phyloP scores from a whole-genome alignment of 2,329 filamentous ascomycete genomes.

The Colletotrichum coccodes region DNA sequence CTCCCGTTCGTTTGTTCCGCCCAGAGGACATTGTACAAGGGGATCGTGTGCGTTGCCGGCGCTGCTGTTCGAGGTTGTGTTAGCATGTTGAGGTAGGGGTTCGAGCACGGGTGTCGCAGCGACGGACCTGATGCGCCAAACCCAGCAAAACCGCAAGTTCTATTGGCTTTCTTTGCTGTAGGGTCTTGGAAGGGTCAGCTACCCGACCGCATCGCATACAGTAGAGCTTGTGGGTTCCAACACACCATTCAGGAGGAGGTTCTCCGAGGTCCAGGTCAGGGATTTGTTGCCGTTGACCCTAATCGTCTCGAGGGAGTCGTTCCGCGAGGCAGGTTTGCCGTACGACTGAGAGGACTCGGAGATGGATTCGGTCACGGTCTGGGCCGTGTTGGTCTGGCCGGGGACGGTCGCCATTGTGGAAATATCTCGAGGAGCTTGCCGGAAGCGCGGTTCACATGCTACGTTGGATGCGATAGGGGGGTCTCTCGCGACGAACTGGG shows the following conservation, averaged over 20 bases:
- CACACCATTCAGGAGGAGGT: constrained; percentile 48
- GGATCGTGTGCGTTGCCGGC: constrained; percentile 57
- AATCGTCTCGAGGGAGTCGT: constrained; percentile 22
- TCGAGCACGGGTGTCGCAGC: not conserved
- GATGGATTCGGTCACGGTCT: constrained; percentile 24
- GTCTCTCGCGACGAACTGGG: not conserved
- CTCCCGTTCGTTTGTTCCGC: constrained; percentile 70
- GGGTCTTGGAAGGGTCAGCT: constrained; percentile 24
- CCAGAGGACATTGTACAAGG: constrained; percentile 88
- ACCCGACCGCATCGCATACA: constrained; percentile 4
- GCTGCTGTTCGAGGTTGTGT: not conserved
- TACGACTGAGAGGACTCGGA: constrained; percentile 29
- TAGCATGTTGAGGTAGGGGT: not conserved
- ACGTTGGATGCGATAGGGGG: not conserved
- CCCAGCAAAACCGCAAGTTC: constrained; percentile 34
- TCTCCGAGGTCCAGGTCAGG: constrained; percentile 43
- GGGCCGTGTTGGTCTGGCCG: not conserved
- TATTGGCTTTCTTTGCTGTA: constrained; percentile 25
- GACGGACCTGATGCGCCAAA: constrained; percentile 28
- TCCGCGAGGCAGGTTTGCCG: constrained; percentile 25
- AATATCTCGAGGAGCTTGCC: not conserved
- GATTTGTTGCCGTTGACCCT: constrained; percentile 43
- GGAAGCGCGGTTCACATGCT: constrained; percentile 12
- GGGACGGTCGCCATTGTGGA: constrained; percentile 6
- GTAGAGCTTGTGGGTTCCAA: constrained; percentile 1